Evolutionary conservation across 2,329 filamentous ascomycete genomes (phyloP).

Genomic region (Sporothrix humicola): DNA sequence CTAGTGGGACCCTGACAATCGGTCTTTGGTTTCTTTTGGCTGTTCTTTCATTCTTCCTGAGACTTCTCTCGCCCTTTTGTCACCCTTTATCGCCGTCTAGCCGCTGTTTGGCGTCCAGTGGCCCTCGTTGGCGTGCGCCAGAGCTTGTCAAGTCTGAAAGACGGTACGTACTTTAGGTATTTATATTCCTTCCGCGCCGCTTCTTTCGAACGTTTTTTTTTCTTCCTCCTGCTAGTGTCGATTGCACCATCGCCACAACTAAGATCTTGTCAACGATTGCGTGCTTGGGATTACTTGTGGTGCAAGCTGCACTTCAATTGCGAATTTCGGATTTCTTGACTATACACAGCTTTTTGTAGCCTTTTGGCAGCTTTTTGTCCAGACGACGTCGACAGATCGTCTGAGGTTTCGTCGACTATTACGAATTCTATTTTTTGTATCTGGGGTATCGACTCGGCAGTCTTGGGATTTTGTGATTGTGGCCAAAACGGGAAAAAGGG

Average conservation of each 20-base stretch:
- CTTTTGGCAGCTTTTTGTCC: neutral
- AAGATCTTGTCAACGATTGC: constrained; percentile 30
- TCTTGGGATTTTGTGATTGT: neutral
- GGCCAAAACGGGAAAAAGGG: constrained; percentile 20
- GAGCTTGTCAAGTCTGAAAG: neutral
- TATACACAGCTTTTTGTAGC: constrained; percentile 17
- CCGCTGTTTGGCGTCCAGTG: constrained; percentile 6
- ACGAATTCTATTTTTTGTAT: constrained; percentile 6
- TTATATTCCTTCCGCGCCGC: constrained; percentile 21
- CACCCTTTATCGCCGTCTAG: constrained; percentile 20
- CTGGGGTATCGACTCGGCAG: neutral
- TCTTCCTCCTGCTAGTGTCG: constrained; percentile 31
- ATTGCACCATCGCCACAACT: constrained; percentile 34
- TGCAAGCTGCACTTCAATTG: constrained; percentile 33
- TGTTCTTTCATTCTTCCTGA: neutral
- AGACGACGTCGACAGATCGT: constrained; percentile 16
- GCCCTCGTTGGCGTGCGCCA: constrained; percentile 12
- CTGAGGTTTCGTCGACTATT: constrained; percentile 1
- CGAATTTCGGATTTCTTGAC: constrained; percentile 25
- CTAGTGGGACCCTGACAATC: constrained; percentile 12
- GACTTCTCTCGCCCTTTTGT: neutral
- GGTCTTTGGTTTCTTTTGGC: constrained; percentile 2
- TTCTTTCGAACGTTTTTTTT: neutral
- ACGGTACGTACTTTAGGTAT: constrained; percentile 21
- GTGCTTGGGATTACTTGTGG: constrained; percentile 33